Base-by-base conservation (phyloP, 768 basidiomycete species). In the Suillus paluster region DNA sequence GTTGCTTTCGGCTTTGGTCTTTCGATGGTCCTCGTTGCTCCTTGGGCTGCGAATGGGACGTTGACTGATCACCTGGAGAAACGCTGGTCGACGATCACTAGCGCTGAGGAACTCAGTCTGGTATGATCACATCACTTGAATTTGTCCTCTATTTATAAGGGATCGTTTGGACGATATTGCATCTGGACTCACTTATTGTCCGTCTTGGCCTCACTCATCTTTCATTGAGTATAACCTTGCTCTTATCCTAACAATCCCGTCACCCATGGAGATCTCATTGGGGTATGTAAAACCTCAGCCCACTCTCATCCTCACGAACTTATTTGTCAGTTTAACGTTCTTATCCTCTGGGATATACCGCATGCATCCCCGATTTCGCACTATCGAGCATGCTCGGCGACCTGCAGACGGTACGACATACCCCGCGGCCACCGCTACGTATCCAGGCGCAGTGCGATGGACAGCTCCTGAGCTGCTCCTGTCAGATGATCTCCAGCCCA, bases 321-420 rank as follows among this genome's bases (percentile, higher is more conserved):
- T 23, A 48, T 33, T 39, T 3, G 42, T 15, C 30, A 71, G 70
- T 66, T 9, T 41, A 61, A 64, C 34, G 34, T 61, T 50, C 74
- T 82, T 27, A 74, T 83, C 56, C 76, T 78, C 57, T 73, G 75
- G 64, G 63, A 79, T 17, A 71, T 71, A 73, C 73, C 27, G 79
- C 76, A 3, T 71, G 72, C 19, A 63, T 81, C 12, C 77, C 76
- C 57, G 81, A 82, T 59, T 82, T 82, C 62, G 81, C 81, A 4
- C 68, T 82, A 14, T 81, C 80, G n/a, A 55, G 53, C 36, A 78
- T 61, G 50, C 73, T 79, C 54, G 68, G 76, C 23, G 68, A 67
- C 17, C 75, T 79, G 60, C 68, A 76, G 54, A 67, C 73, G 69
- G 73, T 34, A 6, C 73, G 70, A 66, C 68, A n/a, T 74, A 67